Base-by-base conservation (phyloP, 2,329 filamentous ascomycete species). In the Fusarium chlamydosporum region DNA sequence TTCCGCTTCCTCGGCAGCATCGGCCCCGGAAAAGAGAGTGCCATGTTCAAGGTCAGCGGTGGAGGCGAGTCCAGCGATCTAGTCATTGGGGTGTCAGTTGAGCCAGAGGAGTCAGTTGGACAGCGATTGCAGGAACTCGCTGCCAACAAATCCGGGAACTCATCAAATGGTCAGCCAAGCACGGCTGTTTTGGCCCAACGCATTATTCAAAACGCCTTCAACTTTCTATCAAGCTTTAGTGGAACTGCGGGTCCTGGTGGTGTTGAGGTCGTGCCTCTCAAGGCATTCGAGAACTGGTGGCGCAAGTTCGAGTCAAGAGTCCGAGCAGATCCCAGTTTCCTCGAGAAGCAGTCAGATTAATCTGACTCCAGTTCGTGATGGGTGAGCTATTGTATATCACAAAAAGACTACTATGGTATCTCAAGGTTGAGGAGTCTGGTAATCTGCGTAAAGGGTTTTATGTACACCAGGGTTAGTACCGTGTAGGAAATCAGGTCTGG, bases 261-360 rank as follows among this genome's bases (percentile, higher is more conserved):
- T 0, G 87, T 91, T 45, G 95, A 98, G 78, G 91, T 96, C 13
- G 92, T 99, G 26, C 94, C 96, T n/a, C 81, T 99, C 68, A 96
- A 92, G 81, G 93, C 92, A 7, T 99, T 99, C 78, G 91, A 96
- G 81, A 93, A 97, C 61, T 99, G 96, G 96, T 99, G 96, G 96
- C 87, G 85, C 64, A 98, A 97, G 80, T 99, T 99, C 81, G 95
- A 99, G 82, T 88, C 88, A 65, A 91, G 90, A 76, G 87, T 99
- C 38, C 91, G 94, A 73, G 86, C 88, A 68, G 96, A 99, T 81
- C 95, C 96, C 0, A 88, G 88, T 8, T 99, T 99, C 77, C 82
- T 99, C 71, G 94, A 98, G 80, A 88, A 90, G 74, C 78, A 80
- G 46, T 68, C 70, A 76, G 57, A 72, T 48, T 73, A 63, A 63